Evolutionary conservation across 2,329 filamentous ascomycete species (phyloP), one percentile per base, ranked within the genome.

Genomic region (Fusarium gaditjirri): DNA sequence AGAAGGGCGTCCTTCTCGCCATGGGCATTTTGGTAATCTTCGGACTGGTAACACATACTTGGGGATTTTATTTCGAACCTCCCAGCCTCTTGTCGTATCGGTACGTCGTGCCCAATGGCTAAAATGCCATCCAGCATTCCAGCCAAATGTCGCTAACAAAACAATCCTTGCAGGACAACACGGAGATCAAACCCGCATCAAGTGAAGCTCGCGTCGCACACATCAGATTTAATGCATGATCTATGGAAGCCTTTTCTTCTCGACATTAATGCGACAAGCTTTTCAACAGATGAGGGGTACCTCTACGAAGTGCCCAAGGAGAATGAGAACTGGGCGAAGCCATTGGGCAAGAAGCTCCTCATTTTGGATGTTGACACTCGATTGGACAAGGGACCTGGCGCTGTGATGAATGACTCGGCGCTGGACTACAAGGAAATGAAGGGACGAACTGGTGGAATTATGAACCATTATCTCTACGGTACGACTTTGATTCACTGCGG

Each of bases 401-500:
- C 71, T 14, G 41, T 75, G 44, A 61, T 75, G 54, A 68, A 71
- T 5, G 31, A 64, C 16, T 58, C 73, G 6, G 6, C 39, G 17
- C 27, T 75, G 27, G 50, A 68, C 7, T 50, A 55, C 19, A 50
- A 61, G 11, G 62, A 65, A 35, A 72, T 75, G 65, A 75, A 71
- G 9, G 68, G 70, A 8, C 58, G 73, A 19, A 72, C 68, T 6
- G 73, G 52, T 9, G 73, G 73, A 10, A 64, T 69, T 42, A 53
- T 76, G 64, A 71, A 75, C 35, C 74, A 76, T 52, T 72, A 75
- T 44, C 44, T 76, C 16, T 76, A 76, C 16, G 71, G 74, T 76
- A 72, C 21, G 36, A 1, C 5, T 3, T 25, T 5, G 7, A n/a
- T 16, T 8, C 5, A 8, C 13, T 12, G 23, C 33, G 49, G 13